Evolutionary conservation across 306 rosid species (phyloP).

Genomic region (Oemleria cerasiformis): DNA sequence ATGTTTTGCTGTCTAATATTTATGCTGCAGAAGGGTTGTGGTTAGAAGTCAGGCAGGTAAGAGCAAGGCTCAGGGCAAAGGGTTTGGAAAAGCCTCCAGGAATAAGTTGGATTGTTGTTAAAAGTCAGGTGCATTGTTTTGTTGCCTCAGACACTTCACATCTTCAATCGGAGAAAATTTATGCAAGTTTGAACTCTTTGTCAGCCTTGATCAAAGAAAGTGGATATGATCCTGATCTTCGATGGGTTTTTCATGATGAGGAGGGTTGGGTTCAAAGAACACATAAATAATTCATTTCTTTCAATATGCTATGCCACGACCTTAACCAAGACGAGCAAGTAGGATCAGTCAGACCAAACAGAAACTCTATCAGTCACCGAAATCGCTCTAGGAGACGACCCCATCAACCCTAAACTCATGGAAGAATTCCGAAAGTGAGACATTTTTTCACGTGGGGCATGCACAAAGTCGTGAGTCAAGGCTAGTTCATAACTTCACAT

Average conservation of each 20-base stretch:
- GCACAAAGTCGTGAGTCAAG: too few species aligned
- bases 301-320: too few species aligned
- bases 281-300: too few species aligned
- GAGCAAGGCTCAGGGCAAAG: constrained; percentile 36
- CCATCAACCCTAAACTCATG: too few species aligned
- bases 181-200: constrained; percentile 36
- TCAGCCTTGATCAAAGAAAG: constrained; percentile 29
- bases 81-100: constrained; percentile 39
- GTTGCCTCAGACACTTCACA: constrained; percentile 38
- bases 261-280: constrained; percentile 13
- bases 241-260: constrained; percentile 22
- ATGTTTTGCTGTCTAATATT: constrained; percentile 41
- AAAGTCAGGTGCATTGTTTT: constrained; percentile 33
- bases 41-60: constrained; percentile 33
- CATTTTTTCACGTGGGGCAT: too few species aligned
- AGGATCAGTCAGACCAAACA: too few species aligned
- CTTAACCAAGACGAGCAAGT: too few species aligned
- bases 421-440: too few species aligned
- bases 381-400: too few species aligned
- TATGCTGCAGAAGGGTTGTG: constrained; percentile 44
- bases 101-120: constrained; percentile 45
- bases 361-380: too few species aligned
- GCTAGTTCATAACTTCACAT: not conserved
- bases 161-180: constrained; percentile 30
- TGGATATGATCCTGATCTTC: constrained; percentile 27